phyloP scores from a whole-genome alignment of 2,329 filamentous ascomycete genomes.

The Cordyceps fumosorosea region DNA sequence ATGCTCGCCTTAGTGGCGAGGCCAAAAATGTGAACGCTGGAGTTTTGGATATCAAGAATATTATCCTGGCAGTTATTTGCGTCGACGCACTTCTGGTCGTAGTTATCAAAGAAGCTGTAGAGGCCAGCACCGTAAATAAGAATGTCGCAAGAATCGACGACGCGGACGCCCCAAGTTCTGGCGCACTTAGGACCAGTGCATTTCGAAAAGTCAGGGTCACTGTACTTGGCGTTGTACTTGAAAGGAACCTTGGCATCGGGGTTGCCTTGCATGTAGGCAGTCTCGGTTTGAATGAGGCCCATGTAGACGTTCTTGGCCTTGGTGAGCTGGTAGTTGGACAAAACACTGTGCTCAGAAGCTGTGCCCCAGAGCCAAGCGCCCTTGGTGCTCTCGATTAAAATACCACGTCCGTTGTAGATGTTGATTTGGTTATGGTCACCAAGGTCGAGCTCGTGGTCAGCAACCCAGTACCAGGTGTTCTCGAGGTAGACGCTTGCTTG shows the following conservation, averaged over 20 bases:
- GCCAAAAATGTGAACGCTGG: constrained; percentile 58
- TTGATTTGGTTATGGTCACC: constrained; percentile 69
- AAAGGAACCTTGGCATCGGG: constrained; percentile 65
- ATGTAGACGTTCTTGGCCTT: constrained; percentile 76
- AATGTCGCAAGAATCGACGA: constrained; percentile 60
- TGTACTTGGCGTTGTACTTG: constrained; percentile 47
- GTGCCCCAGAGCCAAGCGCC: constrained; percentile 80
- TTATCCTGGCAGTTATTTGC: constrained; percentile 68
- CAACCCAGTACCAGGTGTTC: constrained; percentile 86
- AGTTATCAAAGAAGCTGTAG: constrained; percentile 82
- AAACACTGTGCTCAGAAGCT: constrained; percentile 56
- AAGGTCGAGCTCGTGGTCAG: constrained; percentile 83
- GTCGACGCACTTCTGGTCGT: constrained; percentile 61
- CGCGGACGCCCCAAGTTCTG: constrained; percentile 71
- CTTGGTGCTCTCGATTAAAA: constrained; percentile 67
- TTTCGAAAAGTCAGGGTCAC: constrained; percentile 62
- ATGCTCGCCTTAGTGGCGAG: constrained; percentile 67
- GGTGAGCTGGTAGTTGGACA: constrained; percentile 80
- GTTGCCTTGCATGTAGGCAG: constrained; percentile 81
- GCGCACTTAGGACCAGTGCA: constrained; percentile 54
- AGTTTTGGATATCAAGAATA: constrained; percentile 68
- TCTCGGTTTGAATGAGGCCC: constrained; percentile 81
- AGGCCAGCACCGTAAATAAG: constrained; percentile 67
- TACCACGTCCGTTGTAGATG: constrained; percentile 81
- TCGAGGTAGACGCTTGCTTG: constrained; percentile 69